Evolutionary conservation across 805 yeast genomes (phyloP).

Genomic region (Candida maesae): DNA sequence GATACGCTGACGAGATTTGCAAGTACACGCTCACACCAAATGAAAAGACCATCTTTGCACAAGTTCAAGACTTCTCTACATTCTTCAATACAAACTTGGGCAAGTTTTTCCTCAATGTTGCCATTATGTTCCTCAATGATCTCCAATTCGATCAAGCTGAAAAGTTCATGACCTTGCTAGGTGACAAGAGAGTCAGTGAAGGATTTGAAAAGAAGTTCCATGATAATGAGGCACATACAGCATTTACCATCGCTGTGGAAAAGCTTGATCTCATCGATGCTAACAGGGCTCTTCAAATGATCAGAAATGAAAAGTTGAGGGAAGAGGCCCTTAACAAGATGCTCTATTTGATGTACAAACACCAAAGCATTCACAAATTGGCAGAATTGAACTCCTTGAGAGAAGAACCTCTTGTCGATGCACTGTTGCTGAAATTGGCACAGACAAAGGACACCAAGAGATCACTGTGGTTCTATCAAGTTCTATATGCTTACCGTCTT

Average conservation of each 20-base stretch:
- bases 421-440: slow-evolving; percentile 33
- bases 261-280: slow-evolving; percentile 31
- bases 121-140: slow-evolving; percentile 34
- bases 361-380: slow-evolving; percentile 37
- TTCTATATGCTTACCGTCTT: slow-evolving; percentile 48
- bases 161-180: slow-evolving; percentile 29
- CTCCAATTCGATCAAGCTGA: slow-evolving; percentile 33
- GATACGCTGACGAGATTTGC: slow-evolving; percentile 28
- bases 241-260: slow-evolving; percentile 29
- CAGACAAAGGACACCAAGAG: slow-evolving; percentile 27
- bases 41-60: slow-evolving; percentile 22
- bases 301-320: slow-evolving; percentile 17
- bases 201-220: slow-evolving; percentile 23
- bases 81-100: slow-evolving; percentile 31
- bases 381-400: slow-evolving; percentile 41
- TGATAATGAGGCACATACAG: slow-evolving; percentile 21
- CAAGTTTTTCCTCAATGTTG: slow-evolving; percentile 36
- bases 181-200: slow-evolving; percentile 18
- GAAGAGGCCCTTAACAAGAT: slow-evolving; percentile 31
- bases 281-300: slow-evolving; percentile 30
- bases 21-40: slow-evolving; percentile 19
- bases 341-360: slow-evolving; percentile 36
- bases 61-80: slow-evolving; percentile 21
- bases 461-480: slow-evolving; percentile 43
- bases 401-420: slow-evolving; percentile 40